phyloP scores from a whole-genome alignment of 148 eudicot genomes.

The Pouteria glomerata region DNA sequence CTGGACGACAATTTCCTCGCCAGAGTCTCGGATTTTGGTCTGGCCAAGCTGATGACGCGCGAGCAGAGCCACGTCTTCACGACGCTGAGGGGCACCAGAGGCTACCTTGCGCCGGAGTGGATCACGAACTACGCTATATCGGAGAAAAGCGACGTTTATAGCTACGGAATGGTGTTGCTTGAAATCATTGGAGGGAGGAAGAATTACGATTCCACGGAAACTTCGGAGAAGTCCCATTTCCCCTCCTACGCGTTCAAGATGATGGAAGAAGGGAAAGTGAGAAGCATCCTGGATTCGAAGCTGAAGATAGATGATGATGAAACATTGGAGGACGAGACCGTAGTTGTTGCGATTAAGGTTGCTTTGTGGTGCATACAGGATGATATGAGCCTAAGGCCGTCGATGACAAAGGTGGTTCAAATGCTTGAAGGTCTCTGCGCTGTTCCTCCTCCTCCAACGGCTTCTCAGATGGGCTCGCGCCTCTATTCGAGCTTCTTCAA shows the following conservation, averaged over 20 bases:
- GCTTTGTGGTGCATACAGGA: constrained; percentile 98
- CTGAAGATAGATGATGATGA: constrained; percentile 39
- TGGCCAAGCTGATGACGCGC: constrained; percentile 87
- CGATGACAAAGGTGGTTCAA: constrained; percentile 88
- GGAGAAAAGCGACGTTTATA: constrained; percentile 98
- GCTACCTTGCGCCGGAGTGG: constrained; percentile 97
- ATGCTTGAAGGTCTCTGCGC: constrained; percentile 85
- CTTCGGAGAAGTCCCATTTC: constrained; percentile 78
- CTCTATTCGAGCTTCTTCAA: constrained; percentile 56
- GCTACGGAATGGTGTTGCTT: constrained; percentile 94
- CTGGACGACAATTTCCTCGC: constrained; percentile 75
- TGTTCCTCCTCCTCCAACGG: constrained; percentile 71
- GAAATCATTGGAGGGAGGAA: constrained; percentile 93
- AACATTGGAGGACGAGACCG: constrained; percentile 73
- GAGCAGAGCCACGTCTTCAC: constrained; percentile 96
- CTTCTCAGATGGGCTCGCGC: constrained; percentile 61
- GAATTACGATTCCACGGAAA: constrained; percentile 53
- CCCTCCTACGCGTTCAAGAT: constrained; percentile 84
- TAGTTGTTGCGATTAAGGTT: constrained; percentile 56
- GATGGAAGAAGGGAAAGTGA: constrained; percentile 84
- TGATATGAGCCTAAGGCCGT: constrained; percentile 72
- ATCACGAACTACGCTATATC: constrained; percentile 94
- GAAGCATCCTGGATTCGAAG: constrained; percentile 57
- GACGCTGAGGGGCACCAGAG: constrained; percentile 86
- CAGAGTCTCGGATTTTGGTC: constrained; percentile 91